A percentile compares a stretch with the other conserved stretches of the same genome.
phyloP scores from a whole-genome alignment of 73 alveolate genomes.

The Urostyla sp. region DNA sequence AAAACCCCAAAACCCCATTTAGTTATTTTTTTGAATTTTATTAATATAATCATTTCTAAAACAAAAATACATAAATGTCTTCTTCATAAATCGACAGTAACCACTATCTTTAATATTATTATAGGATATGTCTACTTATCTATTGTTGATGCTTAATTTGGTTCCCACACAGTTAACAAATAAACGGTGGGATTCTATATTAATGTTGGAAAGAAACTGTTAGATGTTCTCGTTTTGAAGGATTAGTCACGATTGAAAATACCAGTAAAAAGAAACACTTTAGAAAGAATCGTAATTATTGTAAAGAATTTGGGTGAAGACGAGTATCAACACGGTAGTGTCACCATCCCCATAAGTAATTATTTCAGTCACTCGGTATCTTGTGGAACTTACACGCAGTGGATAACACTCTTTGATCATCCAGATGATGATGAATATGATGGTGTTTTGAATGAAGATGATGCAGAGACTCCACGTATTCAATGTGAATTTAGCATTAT shows the following conservation, averaged over 20 bases:
- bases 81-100: no score
- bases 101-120: no score
- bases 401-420: conserved; percentile 49
- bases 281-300: conserved; percentile 38
- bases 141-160: no score
- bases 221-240: conserved; percentile 59
- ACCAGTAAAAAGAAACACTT: conserved; percentile 4
- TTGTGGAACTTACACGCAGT: not conserved
- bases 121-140: no score
- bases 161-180: conserved; percentile 52
- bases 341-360: not conserved
- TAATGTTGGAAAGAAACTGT: conserved; percentile 55
- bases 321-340: conserved; percentile 50
- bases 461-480: conserved; percentile 29
- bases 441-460: conserved; percentile 42
- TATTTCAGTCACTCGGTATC: not conserved
- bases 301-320: conserved; percentile 68
- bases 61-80: no score
- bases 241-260: conserved; percentile 56
- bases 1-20: no score
- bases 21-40: no score
- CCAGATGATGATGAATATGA: conserved; percentile 60
- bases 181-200: conserved; percentile 64
- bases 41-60: no score
- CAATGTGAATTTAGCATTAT: conserved; percentile 7